These are phyloP conservation scores for Thraustochytrium sp. DNA, from an alignment of 352 stramenopile genomes.

Conservation along the genomic window DNA sequence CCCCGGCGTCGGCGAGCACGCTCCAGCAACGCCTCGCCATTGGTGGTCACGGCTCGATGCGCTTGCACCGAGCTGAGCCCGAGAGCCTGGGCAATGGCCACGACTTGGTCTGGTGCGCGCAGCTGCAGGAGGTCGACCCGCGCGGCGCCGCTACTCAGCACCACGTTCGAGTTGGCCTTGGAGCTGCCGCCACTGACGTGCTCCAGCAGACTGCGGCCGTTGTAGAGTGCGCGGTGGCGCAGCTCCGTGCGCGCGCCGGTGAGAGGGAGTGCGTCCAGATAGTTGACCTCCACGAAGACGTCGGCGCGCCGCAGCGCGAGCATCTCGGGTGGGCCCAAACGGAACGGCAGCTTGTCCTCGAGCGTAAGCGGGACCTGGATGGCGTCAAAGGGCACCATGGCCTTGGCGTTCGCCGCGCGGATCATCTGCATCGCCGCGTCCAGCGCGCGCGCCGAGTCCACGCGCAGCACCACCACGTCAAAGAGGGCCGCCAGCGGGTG, in stretches of 20 bases:
- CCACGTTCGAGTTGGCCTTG: background rate
- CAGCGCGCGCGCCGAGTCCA: background rate
- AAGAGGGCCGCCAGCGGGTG: background rate
- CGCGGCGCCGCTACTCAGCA: background rate
- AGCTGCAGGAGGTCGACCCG: background rate
- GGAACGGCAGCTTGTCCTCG: background rate
- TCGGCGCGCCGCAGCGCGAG: background rate
- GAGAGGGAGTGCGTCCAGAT: background rate
- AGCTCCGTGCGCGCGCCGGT: background rate
- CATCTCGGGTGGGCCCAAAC: background rate
- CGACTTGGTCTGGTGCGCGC: background rate
- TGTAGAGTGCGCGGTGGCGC: background rate
- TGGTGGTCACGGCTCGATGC: background rate
- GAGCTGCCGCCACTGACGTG: background rate
- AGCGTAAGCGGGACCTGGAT: background rate
- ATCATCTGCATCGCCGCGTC: background rate
- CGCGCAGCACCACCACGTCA: background rate
- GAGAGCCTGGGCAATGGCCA: background rate
- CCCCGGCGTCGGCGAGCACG: background rate
- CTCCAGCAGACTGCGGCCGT: background rate
- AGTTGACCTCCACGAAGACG: background rate
- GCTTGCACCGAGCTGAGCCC: background rate
- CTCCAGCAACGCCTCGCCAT: conserved; percentile 2
- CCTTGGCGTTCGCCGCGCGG: background rate
- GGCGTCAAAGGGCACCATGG: background rate